A percentile compares a stretch with the other conserved stretches of the same genome.
phyloP scores from a whole-genome alignment of 1,284 basidiomycete species.

The Schizophyllum amplum region DNA sequence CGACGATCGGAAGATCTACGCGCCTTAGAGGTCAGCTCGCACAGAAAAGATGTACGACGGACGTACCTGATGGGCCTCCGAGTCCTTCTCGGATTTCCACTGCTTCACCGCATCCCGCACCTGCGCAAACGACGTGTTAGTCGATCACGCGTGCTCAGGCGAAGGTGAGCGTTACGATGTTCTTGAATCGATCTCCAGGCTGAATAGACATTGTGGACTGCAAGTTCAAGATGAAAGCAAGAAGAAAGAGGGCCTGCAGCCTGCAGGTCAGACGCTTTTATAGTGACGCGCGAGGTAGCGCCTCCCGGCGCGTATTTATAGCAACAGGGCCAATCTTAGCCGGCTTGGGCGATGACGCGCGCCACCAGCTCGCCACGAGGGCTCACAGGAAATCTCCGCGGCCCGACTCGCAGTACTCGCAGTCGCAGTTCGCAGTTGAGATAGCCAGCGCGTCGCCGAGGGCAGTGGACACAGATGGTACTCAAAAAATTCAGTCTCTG shows the following conservation, averaged over 20 bases:
- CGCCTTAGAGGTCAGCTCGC: conserved; percentile 1
- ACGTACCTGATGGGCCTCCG: conserved; percentile 74
- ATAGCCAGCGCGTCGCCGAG: too few relatives aligned
- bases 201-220: background rate
- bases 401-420: too few relatives aligned
- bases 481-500: too few relatives aligned
- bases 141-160: background rate
- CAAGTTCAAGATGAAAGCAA: background rate
- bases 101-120: conserved; percentile 48
- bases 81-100: conserved; percentile 67
- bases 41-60: background rate
- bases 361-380: too few relatives aligned
- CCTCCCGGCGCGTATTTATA: too few relatives aligned
- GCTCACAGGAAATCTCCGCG: too few relatives aligned
- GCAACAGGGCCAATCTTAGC: too few relatives aligned
- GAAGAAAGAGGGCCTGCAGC: background rate
- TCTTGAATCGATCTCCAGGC: background rate
- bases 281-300: too few relatives aligned
- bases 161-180: background rate
- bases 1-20: conserved; percentile 61
- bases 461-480: too few relatives aligned
- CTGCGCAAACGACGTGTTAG: conserved; percentile 23
- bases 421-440: too few relatives aligned
- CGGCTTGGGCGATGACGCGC: too few relatives aligned
- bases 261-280: background rate